These are phyloP conservation scores for Nitzschia inconspicua DNA, from an alignment of 108 stramenopile genomes.

Conservation along the genomic window DNA sequence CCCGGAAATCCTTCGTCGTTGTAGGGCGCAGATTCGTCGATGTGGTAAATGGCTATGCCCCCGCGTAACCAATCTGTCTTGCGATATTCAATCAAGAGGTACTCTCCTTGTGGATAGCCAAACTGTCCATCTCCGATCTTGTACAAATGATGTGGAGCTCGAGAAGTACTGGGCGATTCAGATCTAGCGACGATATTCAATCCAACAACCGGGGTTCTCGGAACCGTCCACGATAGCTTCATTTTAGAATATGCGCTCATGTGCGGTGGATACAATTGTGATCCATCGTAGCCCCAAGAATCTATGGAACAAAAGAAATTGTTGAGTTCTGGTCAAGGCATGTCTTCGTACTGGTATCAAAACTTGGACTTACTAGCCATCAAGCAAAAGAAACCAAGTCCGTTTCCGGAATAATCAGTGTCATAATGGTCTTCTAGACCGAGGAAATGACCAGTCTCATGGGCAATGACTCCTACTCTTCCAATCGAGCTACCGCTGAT, in stretches of 20 bases:
- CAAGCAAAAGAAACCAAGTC: slow-evolving; percentile 29
- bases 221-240: slow-evolving; percentile 41
- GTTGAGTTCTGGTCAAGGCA: too few relatives aligned
- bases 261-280: slow-evolving; percentile 35
- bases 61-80: slow-evolving; percentile 34
- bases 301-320: too few relatives aligned
- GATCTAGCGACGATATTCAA: slow-evolving; percentile 11
- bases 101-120: slow-evolving; percentile 15
- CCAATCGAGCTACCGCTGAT: slow-evolving; percentile 24
- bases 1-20: slow-evolving; percentile 42
- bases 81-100: slow-evolving; percentile 61
- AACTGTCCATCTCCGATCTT: slow-evolving; percentile 36
- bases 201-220: slow-evolving; percentile 15
- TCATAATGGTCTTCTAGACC: slow-evolving; percentile 20
- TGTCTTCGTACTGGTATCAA: background rate
- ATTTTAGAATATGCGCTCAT: slow-evolving; percentile 44
- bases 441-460: slow-evolving; percentile 12
- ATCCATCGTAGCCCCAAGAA: slow-evolving; percentile 23
- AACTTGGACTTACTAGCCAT: slow-evolving; percentile 23
- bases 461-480: slow-evolving; percentile 29
- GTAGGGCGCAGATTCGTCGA: slow-evolving; percentile 31
- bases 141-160: slow-evolving; percentile 19
- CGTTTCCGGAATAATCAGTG: slow-evolving; percentile 16
- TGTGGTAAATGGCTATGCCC: slow-evolving; percentile 57
- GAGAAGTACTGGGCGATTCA: slow-evolving; percentile 26